A percentile compares a stretch with the other conserved stretches of the same genome.
phyloP scores from a whole-genome alignment of 768 basidiomycete species.

The Saitozyma podzolica region DNA sequence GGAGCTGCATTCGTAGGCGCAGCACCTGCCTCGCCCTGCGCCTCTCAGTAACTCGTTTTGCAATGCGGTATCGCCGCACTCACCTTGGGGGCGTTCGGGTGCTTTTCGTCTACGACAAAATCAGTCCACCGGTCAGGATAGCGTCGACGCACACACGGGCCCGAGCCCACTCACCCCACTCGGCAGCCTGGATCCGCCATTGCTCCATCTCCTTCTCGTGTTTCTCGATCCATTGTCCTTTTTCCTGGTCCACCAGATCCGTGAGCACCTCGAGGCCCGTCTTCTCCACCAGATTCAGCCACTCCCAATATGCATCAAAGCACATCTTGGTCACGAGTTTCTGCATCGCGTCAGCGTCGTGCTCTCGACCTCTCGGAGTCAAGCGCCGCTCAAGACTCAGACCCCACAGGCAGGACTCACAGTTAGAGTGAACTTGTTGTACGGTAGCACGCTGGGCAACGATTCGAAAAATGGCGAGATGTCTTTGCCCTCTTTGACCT shows the following conservation, averaged over 20 bases:
- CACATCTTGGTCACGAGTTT: slow-evolving; percentile 93
- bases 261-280: slow-evolving; percentile 66
- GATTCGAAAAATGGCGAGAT: slow-evolving; percentile 61
- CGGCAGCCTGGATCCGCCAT: slow-evolving; percentile 64
- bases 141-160: background rate
- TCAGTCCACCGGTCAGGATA: background rate
- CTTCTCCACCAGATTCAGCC: slow-evolving; percentile 69
- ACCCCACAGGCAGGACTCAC: slow-evolving; percentile 60
- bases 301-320: slow-evolving; percentile 68
- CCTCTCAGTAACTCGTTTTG: background rate
- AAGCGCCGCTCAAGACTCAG: background rate
- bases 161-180: slow-evolving; percentile 34
- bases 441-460: slow-evolving; percentile 84
- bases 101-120: background rate
- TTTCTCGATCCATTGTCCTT: slow-evolving; percentile 69
- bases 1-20: background rate
- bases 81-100: too few species aligned
- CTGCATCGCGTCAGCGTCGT: slow-evolving; percentile 53
- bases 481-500: slow-evolving; percentile 45
- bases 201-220: slow-evolving; percentile 65
- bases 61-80: background rate
- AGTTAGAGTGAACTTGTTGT: slow-evolving; percentile 75
- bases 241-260: slow-evolving; percentile 65
- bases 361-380: background rate
- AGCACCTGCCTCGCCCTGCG: background rate